These are phyloP conservation scores for Epichloe gansuensis DNA, from an alignment of 2,329 filamentous ascomycete genomes.

Conservation along the genomic window DNA sequence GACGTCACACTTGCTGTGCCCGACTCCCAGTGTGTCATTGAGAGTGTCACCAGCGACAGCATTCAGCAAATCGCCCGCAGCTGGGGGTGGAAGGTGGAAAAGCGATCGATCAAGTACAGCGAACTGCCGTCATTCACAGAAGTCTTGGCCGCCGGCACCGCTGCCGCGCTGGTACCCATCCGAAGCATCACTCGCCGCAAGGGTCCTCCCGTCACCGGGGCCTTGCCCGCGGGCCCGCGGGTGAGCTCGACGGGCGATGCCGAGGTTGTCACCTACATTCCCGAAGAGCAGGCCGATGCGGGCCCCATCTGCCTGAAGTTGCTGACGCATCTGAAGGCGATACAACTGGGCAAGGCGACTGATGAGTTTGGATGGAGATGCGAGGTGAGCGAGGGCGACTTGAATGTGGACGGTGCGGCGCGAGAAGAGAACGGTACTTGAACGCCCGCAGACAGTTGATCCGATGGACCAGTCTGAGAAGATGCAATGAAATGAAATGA, in stretches of 20 bases:
- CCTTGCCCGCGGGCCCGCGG: conserved; percentile 22
- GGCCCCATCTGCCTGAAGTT: conserved; percentile 63
- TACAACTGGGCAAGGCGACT: conserved; percentile 68
- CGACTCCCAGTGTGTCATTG: conserved; percentile 76
- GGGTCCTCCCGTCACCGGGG: conserved; percentile 5
- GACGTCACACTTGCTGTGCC: conserved; percentile 69
- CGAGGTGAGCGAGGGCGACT: conserved; percentile 32
- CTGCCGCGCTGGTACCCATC: conserved; percentile 82
- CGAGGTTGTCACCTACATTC: conserved; percentile 44
- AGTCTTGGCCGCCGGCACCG: conserved; percentile 84
- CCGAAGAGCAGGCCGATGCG: conserved; percentile 48
- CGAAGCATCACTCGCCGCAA: conserved; percentile 67
- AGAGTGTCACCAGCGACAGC: conserved; percentile 72
- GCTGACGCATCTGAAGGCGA: conserved; percentile 64
- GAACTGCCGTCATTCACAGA: conserved; percentile 48
- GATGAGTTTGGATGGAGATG: conserved; percentile 66
- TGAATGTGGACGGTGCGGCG: conserved; percentile 22
- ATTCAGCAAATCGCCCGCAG: conserved; percentile 61
- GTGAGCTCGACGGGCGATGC: conserved; percentile 23
- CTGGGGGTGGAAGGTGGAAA: conserved; percentile 78
- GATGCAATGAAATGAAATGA: background rate
- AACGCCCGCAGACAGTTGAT: conserved; percentile 17
- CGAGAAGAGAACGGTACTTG: conserved; percentile 10
- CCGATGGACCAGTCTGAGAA: conserved; percentile 17
- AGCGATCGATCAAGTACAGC: conserved; percentile 51